phyloP scores from a whole-genome alignment of 164 flowering plant genomes.

The Kingdonia uniflora region DNA sequence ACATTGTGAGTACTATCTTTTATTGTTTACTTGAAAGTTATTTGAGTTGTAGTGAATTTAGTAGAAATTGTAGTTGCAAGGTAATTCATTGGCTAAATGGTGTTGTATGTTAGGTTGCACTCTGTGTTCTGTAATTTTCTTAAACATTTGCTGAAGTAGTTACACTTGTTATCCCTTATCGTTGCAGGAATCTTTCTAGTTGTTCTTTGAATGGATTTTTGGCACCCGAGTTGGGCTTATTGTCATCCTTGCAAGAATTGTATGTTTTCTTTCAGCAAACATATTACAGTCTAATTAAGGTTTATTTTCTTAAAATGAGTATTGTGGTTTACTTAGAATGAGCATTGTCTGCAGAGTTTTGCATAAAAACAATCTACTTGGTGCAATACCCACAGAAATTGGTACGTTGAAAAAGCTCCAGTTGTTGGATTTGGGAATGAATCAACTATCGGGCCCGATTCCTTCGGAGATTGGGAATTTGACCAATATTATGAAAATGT shows the following conservation, averaged over 20 bases:
- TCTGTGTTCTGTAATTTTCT: not conserved
- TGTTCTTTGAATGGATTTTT: slow-evolving; percentile 43
- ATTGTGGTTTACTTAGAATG: no score
- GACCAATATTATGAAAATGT: slow-evolving; percentile 47
- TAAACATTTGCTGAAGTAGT: not conserved
- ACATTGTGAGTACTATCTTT: slow-evolving; percentile 11
- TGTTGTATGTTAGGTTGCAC: not conserved
- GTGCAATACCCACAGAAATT: slow-evolving; percentile 68
- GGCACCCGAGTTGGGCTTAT: slow-evolving; percentile 57
- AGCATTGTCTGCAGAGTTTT: slow-evolving; percentile 37
- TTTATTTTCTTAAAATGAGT: not conserved
- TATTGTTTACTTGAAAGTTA: not conserved
- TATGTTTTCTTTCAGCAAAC: slow-evolving; percentile 22
- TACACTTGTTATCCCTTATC: not conserved
- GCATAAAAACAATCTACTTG: slow-evolving; percentile 61
- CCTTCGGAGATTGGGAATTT: slow-evolving; percentile 69
- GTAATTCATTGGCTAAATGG: not conserved
- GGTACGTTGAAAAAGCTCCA: slow-evolving; percentile 54
- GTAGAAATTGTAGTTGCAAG: not conserved
- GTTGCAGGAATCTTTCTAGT: slow-evolving; percentile 17
- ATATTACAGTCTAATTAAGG: not conserved
- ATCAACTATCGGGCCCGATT: slow-evolving; percentile 71
- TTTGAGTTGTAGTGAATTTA: not conserved
- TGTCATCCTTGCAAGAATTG: slow-evolving; percentile 62
- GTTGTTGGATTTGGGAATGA: slow-evolving; percentile 75